Evolutionary conservation across 2,329 filamentous ascomycete species (phyloP).

Genomic region (Diaporthe amygdali): DNA sequence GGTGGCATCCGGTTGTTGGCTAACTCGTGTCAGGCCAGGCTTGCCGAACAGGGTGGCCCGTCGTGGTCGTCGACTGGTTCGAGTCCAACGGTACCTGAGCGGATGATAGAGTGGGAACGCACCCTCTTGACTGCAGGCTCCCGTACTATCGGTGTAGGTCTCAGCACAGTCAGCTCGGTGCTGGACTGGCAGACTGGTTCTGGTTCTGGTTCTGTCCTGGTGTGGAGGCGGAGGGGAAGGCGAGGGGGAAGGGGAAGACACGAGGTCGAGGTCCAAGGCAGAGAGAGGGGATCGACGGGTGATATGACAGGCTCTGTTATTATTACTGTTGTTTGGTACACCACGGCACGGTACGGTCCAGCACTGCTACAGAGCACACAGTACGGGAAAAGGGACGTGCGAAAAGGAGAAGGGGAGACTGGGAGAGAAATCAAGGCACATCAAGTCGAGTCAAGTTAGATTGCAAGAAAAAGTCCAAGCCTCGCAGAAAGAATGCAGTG

Average conservation of each 20-base stretch:
- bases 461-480: neutral
- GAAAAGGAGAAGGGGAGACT: neutral
- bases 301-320: neutral
- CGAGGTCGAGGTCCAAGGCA: constrained; percentile 15
- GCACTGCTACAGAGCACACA: neutral
- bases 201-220: too few relatives aligned
- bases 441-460: constrained; percentile 12
- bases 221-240: neutral
- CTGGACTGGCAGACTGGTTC: neutral
- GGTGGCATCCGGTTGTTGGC: constrained; percentile 19
- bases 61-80: constrained; percentile 4
- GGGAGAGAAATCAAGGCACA: constrained; percentile 14
- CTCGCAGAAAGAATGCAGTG: constrained; percentile 4
- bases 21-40: constrained; percentile 1
- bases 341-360: neutral
- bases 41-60: constrained; percentile 10
- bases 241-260: neutral
- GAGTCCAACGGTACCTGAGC: constrained; percentile 15
- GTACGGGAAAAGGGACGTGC: neutral
- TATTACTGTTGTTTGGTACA: constrained; percentile 3
- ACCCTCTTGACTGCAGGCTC: constrained; percentile 8
- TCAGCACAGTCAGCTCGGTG: constrained; percentile 4
- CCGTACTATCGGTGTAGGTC: constrained; percentile 7
- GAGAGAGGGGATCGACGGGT: neutral
- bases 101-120: constrained; percentile 4